Evolutionary conservation across 2,329 filamentous ascomycete species (phyloP).

Genomic region (Ophiostoma sp.): DNA sequence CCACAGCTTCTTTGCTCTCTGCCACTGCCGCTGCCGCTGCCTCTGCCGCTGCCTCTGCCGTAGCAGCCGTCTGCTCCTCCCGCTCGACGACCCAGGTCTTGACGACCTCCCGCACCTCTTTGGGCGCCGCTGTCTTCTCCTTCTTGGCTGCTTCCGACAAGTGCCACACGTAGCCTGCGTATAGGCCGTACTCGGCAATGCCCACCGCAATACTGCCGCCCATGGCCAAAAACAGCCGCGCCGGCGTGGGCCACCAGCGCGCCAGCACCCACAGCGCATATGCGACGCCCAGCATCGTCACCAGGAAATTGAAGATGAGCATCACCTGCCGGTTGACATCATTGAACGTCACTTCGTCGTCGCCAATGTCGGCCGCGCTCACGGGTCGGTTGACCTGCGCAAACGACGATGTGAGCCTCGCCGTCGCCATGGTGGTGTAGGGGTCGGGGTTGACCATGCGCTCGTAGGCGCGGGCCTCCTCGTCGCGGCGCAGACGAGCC

Average conservation of each 20-base stretch:
- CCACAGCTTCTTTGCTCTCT: neutral
- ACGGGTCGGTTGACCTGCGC: slow-evolving; percentile 48
- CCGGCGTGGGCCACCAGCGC: slow-evolving; percentile 67
- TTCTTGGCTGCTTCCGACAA: slow-evolving; percentile 62
- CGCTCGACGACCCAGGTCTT: slow-evolving; percentile 62
- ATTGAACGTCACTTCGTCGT: slow-evolving; percentile 62
- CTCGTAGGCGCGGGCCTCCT: slow-evolving; percentile 76
- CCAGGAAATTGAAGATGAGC: slow-evolving; percentile 81
- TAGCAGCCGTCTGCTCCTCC: neutral
- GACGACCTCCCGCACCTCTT: slow-evolving; percentile 63
- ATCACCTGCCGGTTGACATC: slow-evolving; percentile 77
- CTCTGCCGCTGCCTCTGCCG: slow-evolving; percentile 26
- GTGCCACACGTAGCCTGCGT: slow-evolving; percentile 67
- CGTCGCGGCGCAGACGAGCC: slow-evolving; percentile 73
- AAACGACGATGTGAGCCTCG: slow-evolving; percentile 43
- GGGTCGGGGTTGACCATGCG: slow-evolving; percentile 63
- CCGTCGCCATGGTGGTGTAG: slow-evolving; percentile 32
- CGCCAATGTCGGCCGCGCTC: slow-evolving; percentile 42
- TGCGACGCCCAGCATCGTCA: slow-evolving; percentile 76
- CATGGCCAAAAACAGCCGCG: slow-evolving; percentile 65
- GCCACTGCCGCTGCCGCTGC: neutral
- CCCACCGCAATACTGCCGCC: slow-evolving; percentile 64
- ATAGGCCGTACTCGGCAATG: slow-evolving; percentile 71
- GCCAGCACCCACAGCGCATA: slow-evolving; percentile 73
- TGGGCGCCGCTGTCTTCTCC: slow-evolving; percentile 51